Evolutionary conservation across 2,329 filamentous ascomycete genomes (phyloP).

Genomic region (Colletotrichum orchidophilum): DNA sequence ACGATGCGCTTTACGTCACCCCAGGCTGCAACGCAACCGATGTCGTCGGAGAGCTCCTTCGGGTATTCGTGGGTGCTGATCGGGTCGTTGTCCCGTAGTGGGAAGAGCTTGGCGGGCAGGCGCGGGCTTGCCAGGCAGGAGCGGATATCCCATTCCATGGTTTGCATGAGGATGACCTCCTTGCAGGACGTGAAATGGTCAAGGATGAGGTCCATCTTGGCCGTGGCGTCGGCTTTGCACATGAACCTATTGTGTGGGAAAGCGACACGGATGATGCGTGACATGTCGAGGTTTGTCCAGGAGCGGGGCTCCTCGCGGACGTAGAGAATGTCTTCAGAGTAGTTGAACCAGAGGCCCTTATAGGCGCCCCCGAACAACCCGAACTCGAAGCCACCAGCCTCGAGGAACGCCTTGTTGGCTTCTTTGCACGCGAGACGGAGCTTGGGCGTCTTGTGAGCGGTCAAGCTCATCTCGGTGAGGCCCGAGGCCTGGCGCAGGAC

Average conservation of each 20-base stretch:
- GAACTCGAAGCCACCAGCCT: conserved; percentile 31
- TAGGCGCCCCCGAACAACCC: conserved; percentile 28
- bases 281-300: conserved; percentile 30
- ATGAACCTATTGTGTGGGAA: conserved; percentile 26
- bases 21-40: conserved; percentile 23
- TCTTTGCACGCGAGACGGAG: conserved; percentile 30
- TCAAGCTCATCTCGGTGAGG: conserved; percentile 21
- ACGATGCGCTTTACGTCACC: conserved; percentile 25
- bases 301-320: conserved; percentile 6
- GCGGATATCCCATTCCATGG: conserved; percentile 23
- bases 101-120: conserved; percentile 13
- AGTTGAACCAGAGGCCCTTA: conserved; percentile 33
- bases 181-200: conserved; percentile 23
- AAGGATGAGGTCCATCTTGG: conserved; percentile 20
- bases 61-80: conserved; percentile 27
- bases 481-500: conserved; percentile 12
- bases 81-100: conserved; percentile 15
- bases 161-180: conserved; percentile 26
- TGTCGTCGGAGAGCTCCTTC: conserved; percentile 10
- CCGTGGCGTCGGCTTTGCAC: conserved; percentile 5
- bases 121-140: conserved; percentile 11
- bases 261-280: conserved; percentile 24
- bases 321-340: conserved; percentile 29
- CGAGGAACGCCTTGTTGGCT: conserved; percentile 22
- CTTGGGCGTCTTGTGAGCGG: conserved; percentile 29